Base-by-base conservation (phyloP, 495 filamentous ascomycete species). In the Penicillium tannophilum region DNA sequence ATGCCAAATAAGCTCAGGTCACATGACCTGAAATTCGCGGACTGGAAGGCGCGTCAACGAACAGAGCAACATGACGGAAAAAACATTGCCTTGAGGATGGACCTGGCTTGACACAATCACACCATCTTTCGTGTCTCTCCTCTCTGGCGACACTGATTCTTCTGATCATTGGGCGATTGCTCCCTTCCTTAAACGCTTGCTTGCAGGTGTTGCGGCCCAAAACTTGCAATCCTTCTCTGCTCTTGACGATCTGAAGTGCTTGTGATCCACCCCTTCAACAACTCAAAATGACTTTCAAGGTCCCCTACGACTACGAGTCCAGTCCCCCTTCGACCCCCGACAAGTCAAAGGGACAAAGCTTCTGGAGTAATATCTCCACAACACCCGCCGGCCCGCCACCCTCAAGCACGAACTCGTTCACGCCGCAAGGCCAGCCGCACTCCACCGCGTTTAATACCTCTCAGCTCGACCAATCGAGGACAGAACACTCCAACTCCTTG, bases 351-450 rank as follows among this genome's bases (percentile, higher is more conserved):
- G 65, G 65, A 23, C 75, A 73, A 49, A 74, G 72, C 52, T 62
- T 76, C 16, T 72, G 76, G 56, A 71, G 73, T 54, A 73, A 86
- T 66, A 80, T 85, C 33, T 92, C 92, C 1, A 93, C 88, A 1
- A 93, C 91, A 20, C 91, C 92, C 45, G 85, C 86, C 26, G 90
- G 86, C 10, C 85, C 83, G 48, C 91, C 91, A 14, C 90, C 90
- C 23, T 86, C 84, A 3, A 84, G 83, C 36, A 74, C 81, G 10
- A 77, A 79, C 20, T 91, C 90, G 31, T 91, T 91, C 70, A 91
- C 88, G 28, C 90, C 91, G 11, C 84, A 82, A 57, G 89, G 87
- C 31, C 84, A 81, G 26, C 89, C 90, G 19, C 82, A 84, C 23
- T 86, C 83, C 7, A 82, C 82, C 10, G 71, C 84, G 55, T 81